A percentile compares a stretch with the other conserved stretches of the same genome.
These are phyloP conservation scores for Candida anglica DNA, from an alignment of 805 yeast species.

Conservation along the genomic window DNA sequence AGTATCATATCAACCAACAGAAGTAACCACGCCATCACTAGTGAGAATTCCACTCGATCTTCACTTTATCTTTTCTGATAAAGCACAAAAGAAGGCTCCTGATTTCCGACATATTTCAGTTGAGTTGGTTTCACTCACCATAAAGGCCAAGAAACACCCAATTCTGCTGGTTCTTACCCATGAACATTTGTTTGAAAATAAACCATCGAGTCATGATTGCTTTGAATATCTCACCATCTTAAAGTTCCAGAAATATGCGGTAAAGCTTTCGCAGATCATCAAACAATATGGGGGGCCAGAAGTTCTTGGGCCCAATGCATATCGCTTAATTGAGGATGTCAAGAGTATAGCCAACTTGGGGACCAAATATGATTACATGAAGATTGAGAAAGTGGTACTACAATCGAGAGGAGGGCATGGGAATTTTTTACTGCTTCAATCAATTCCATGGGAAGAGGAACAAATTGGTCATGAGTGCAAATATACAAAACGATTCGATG, in stretches of 20 bases:
- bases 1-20: slow-evolving; percentile 19
- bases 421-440: slow-evolving; percentile 5
- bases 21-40: no score
- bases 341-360: slow-evolving; percentile 28
- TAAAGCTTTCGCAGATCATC: slow-evolving; percentile 20
- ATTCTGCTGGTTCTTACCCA: slow-evolving; percentile 33
- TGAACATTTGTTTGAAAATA: slow-evolving; percentile 32
- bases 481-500: slow-evolving; percentile 16
- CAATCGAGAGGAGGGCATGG: no score
- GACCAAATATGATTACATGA: slow-evolving; percentile 23
- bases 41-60: slow-evolving; percentile 33
- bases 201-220: slow-evolving; percentile 20
- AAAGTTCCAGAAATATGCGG: slow-evolving; percentile 28
- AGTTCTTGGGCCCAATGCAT: slow-evolving; percentile 16
- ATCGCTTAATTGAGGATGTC: slow-evolving; percentile 25
- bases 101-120: slow-evolving; percentile 24
- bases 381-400: slow-evolving; percentile 11
- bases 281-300: slow-evolving; percentile 17
- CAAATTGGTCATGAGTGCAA: slow-evolving; percentile 8
- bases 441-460: slow-evolving; percentile 17
- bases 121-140: slow-evolving; percentile 27
- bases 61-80: slow-evolving; percentile 19
- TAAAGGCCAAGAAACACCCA: slow-evolving; percentile 27
- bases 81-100: slow-evolving; percentile 11
- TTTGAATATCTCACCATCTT: slow-evolving; percentile 28